Evolutionary conservation across 768 basidiomycete species (phyloP).

Genomic region (Mycena rosella): DNA sequence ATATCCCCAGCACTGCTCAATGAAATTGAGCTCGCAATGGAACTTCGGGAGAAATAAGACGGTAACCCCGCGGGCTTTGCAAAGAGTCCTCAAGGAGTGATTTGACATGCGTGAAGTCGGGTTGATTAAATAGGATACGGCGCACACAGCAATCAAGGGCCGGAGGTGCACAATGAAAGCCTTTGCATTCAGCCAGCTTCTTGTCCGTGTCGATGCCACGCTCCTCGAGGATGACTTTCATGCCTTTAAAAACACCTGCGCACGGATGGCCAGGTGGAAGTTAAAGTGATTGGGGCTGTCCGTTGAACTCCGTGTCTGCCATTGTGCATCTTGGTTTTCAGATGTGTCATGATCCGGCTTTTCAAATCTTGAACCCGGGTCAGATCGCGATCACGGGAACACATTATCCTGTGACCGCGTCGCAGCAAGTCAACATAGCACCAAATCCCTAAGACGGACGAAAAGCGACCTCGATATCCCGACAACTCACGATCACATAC

Average conservation of each 20-base stretch:
- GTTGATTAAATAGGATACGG: constrained; percentile 29
- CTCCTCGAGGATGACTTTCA: background rate
- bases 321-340: background rate
- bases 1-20: no score
- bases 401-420: no score
- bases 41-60: constrained; percentile 27
- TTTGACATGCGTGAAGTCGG: constrained; percentile 37
- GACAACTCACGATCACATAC: no score
- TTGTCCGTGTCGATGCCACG: background rate
- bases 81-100: constrained; percentile 13
- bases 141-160: background rate
- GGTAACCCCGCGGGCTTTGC: background rate
- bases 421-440: no score
- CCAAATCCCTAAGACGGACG: no score
- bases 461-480: no score
- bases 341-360: no score
- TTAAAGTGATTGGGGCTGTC: background rate
- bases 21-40: constrained; percentile 42
- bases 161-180: background rate
- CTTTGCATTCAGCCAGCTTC: background rate
- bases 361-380: no score
- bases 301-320: background rate
- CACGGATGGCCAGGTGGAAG: background rate
- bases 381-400: no score
- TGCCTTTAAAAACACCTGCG: background rate